Evolutionary conservation across 371 early-diverging fungal genomes (phyloP).

Genomic region (Mucor plumbeus): DNA sequence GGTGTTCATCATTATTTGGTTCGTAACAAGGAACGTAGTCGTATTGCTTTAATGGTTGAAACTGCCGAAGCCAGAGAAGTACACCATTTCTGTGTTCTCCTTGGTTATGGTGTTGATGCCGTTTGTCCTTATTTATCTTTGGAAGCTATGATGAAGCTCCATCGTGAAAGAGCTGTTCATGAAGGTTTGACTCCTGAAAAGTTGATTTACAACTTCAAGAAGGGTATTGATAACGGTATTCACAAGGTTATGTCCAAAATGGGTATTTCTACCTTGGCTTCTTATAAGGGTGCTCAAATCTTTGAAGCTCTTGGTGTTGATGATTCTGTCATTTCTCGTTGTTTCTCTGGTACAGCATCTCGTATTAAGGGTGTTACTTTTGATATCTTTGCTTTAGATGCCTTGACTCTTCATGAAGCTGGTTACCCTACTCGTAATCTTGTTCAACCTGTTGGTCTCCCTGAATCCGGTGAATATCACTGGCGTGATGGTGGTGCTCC

Average conservation of each 20-base stretch:
- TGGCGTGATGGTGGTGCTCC: slow-evolving; percentile 93
- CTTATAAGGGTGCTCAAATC: slow-evolving; percentile 98
- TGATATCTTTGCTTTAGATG: slow-evolving; percentile 88
- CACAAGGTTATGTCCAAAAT: slow-evolving; percentile 98
- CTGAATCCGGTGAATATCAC: slow-evolving; percentile 95
- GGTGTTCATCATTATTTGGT: slow-evolving; percentile 95
- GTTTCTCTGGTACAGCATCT: slow-evolving; percentile 94
- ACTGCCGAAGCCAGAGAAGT: slow-evolving; percentile 96
- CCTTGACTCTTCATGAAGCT: slow-evolving; percentile 83
- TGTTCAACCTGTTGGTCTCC: slow-evolving; percentile 68
- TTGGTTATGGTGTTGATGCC: slow-evolving; percentile 98
- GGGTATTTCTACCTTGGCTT: slow-evolving; percentile 97
- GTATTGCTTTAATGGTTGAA: slow-evolving; percentile 89
- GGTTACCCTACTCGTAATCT: slow-evolving; percentile 83
- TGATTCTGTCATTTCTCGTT: slow-evolving; percentile 83
- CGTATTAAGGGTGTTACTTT: slow-evolving; percentile 93
- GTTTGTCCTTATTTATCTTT: slow-evolving; percentile 93
- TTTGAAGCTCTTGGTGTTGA: slow-evolving; percentile 96
- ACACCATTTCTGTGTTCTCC: slow-evolving; percentile 93
- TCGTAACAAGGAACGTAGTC: slow-evolving; percentile 84
- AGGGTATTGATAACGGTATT: slow-evolving; percentile 92
- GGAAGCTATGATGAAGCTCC: slow-evolving; percentile 87
- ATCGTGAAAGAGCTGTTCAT: slow-evolving; percentile 78
- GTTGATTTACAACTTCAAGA: slow-evolving; percentile 81
- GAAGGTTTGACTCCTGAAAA: slow-evolving; percentile 53